Base-by-base conservation (phyloP, 208 protist species). In the Borovskyia barvae region DNA sequence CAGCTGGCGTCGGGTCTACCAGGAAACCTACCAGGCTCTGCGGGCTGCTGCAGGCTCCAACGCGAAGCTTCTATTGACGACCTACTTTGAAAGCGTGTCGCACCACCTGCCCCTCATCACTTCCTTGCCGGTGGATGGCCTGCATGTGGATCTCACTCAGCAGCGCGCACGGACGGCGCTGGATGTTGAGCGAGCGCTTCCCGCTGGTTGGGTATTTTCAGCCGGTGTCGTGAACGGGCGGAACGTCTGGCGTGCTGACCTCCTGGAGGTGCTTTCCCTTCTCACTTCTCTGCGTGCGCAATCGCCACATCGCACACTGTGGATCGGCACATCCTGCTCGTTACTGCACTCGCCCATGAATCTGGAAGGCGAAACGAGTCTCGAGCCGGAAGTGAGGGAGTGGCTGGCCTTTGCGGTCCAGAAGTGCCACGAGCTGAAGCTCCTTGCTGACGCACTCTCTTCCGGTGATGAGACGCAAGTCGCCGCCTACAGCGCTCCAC, bases 201-300 rank as follows among this genome's bases (percentile, higher is more conserved):
- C 82, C 6, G 22, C 36, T 14, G 7, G 42, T 25, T 86, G 81
- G 72, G 78, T 89, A 30, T 60, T 95, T 2, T 90, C 83, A 36
- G 67, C 73, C 48, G 88, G 90, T 61, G 66, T 94, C n/a, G 75
- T 96, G 22, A 82, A 91, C 67, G 90, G 90, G 24, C 72, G 90
- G 46, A 96, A 96, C 59, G 67, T 94, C 48, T 94, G 87, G 90
- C 82, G 73, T 43, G 47, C 67, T 5, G 51, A 92, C 51, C 74
- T 90, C n/a, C 48, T 66, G 15, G 61, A 9, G 30, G 29, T 66
- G 28, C 52, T 47, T 40, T 63, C 46, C 1, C 51, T 52, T 12
- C 35, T 85, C 15, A 40, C 66, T 14, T 49, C 51, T 19, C 58
- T 84, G 33, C 67, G 64, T 14, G 26, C 43, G 24, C 47, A 53